These are phyloP conservation scores for Juglanconis oblonga DNA, from an alignment of 2,329 filamentous ascomycete genomes.

Conservation along the genomic window DNA sequence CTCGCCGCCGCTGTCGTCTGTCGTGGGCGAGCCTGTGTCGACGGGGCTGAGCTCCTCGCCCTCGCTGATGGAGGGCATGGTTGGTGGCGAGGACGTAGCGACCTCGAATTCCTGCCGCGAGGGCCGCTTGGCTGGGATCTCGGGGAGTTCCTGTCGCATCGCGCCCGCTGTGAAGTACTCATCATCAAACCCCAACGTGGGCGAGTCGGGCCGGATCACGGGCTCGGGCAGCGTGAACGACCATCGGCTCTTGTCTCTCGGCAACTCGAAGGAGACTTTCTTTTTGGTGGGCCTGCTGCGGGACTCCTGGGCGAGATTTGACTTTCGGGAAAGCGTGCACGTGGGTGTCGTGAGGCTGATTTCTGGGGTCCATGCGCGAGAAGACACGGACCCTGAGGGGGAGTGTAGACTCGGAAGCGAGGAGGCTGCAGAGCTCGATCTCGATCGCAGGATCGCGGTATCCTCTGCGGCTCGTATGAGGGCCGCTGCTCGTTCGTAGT, in stretches of 20 bases:
- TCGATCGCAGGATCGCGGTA: slow-evolving; percentile 31
- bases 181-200: slow-evolving; percentile 56
- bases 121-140: slow-evolving; percentile 21
- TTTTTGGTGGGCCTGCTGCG: slow-evolving; percentile 29
- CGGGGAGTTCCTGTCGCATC: slow-evolving; percentile 25
- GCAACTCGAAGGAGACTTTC: slow-evolving; percentile 43
- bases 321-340: slow-evolving; percentile 37
- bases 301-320: slow-evolving; percentile 22
- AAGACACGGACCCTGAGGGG: slow-evolving; percentile 44
- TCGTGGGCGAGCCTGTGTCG: slow-evolving; percentile 12
- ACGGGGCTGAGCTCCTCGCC: slow-evolving; percentile 14
- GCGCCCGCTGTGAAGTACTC: slow-evolving; percentile 30
- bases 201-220: slow-evolving; percentile 56
- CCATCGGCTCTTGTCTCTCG: slow-evolving; percentile 28
- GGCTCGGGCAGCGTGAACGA: slow-evolving; percentile 40
- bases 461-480: slow-evolving; percentile 48
- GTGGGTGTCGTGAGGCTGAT: slow-evolving; percentile 46
- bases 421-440: slow-evolving; percentile 33
- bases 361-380: slow-evolving; percentile 38
- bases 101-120: slow-evolving; percentile 8
- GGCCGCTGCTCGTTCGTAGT: slow-evolving; percentile 48
- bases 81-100: slow-evolving; percentile 13
- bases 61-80: slow-evolving; percentile 19
- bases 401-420: slow-evolving; percentile 40
- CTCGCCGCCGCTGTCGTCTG: slow-evolving; percentile 20